A percentile compares a stretch with the other conserved stretches of the same genome.
Evolutionary conservation across 768 basidiomycete species (phyloP).

Genomic region (Phylloporus arenicola): DNA sequence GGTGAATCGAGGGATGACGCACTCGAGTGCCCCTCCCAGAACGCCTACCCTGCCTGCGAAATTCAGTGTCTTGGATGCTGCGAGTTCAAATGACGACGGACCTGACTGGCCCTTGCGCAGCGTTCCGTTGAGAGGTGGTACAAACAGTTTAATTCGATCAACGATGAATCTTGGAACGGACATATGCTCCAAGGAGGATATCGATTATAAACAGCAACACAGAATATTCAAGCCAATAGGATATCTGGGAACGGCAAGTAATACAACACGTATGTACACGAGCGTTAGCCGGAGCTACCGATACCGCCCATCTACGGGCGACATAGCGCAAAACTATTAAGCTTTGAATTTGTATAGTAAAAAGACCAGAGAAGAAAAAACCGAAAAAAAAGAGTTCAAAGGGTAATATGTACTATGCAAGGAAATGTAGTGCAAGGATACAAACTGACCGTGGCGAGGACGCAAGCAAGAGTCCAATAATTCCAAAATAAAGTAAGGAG

Average conservation of each 20-base stretch:
- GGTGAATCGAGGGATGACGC: constrained; percentile 24
- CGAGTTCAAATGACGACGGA: constrained; percentile 26
- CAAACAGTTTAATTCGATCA: constrained; percentile 72
- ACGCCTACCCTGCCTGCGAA: constrained; percentile 80
- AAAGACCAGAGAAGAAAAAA: no score
- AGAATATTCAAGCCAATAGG: constrained; percentile 9
- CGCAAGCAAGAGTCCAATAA: constrained; percentile 24
- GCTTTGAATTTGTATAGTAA: constrained; percentile 21
- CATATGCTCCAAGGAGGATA: constrained; percentile 36
- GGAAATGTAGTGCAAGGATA: constrained; percentile 1
- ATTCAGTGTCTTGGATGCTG: neutral
- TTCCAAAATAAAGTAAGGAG: constrained; percentile 30
- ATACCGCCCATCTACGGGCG: constrained; percentile 2
- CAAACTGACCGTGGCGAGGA: neutral
- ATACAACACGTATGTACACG: constrained; percentile 26
- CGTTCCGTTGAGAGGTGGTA: constrained; percentile 84
- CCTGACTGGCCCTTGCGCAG: constrained; percentile 96
- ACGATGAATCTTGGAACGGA: constrained; percentile 55
- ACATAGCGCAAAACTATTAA: constrained; percentile 22
- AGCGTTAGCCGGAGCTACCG: constrained; percentile 13
- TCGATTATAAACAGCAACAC: neutral
- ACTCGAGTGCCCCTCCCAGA: constrained; percentile 92
- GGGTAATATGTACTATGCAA: constrained; percentile 23
- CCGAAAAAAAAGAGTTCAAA: constrained; percentile 15
- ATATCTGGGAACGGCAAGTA: constrained; percentile 16